Evolutionary conservation across 306 rosid species (phyloP), one percentile per base, ranked within the genome.

Genomic region (Elaeagnus macrophylla): DNA sequence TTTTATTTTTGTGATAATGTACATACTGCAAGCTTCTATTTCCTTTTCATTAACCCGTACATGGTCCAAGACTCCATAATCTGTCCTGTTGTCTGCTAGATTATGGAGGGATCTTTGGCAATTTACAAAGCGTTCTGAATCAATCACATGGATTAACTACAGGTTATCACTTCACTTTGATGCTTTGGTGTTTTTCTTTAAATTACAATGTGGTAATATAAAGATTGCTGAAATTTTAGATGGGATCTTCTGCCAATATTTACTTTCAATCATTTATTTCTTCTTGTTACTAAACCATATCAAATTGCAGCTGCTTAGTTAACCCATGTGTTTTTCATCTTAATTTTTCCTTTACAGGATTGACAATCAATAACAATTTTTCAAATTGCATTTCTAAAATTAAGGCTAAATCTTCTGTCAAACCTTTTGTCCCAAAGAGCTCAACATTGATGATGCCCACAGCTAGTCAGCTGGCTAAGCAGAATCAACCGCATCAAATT

Each of bases 381-480:
- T 70, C 51, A 35, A 10, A 48, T 42, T 60, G 10, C 65, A 56
- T 54, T 58, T 56, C 69, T 49, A 81, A 66, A 44, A 66, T 66
- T 16, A 79, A 72, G 60, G 72, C 70, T 59, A 73, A 67, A 53
- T 52, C 73, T 62, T 65, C 72, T 68, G 50, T 36, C 46, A 72
- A 72, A 60, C 61, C 74, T 18, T 66, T 67, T 42, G 48, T 56
- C 32, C 58, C 69, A 45, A 76, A 79, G 80, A 72, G 77, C 71
- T 84, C 94, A 49, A 91, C 97, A 38, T 78, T 91, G 73, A 80
- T 91, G 94, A 91, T 86, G 71, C 91, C 97, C 57, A 86, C 97
- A 18, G 95, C 91, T 36, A 84, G 97, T 79, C 96, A 78, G 61
- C 74, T 91, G 55, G 97, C 97, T n/a, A 86, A 88, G 76, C 91